These are phyloP conservation scores for Chaetomium sp. DNA, from an alignment of 2,329 filamentous ascomycete species.

Conservation along the genomic window DNA sequence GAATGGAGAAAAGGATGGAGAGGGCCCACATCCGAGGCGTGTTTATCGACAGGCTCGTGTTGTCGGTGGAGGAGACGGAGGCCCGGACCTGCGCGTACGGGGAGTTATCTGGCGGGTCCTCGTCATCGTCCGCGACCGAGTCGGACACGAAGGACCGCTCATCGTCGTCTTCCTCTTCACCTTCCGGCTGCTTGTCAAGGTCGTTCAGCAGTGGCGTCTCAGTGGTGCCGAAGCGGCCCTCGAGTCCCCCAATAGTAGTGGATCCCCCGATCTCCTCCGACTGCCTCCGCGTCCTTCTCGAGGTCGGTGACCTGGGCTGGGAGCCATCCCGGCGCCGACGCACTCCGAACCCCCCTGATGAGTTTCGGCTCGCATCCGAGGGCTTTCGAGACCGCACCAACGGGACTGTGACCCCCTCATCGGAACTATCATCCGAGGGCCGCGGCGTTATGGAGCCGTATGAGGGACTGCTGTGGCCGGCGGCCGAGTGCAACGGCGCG, in stretches of 20 bases:
- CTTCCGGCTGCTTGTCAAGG: slow-evolving; percentile 44
- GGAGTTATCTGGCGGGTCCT: slow-evolving; percentile 67
- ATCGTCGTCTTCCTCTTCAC: slow-evolving; percentile 37
- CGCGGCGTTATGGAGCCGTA: slow-evolving; percentile 40
- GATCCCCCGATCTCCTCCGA: slow-evolving; percentile 56
- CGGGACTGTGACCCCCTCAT: slow-evolving; percentile 12
- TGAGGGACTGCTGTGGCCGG: slow-evolving; percentile 39
- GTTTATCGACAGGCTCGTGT: slow-evolving; percentile 77
- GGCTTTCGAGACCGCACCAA: slow-evolving; percentile 21
- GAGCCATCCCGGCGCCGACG: slow-evolving; percentile 29
- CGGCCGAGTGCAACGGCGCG: slow-evolving; percentile 39
- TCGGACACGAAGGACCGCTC: slow-evolving; percentile 41
- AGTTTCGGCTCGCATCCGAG: slow-evolving; percentile 19
- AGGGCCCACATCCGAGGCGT: slow-evolving; percentile 86
- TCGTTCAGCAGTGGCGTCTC: slow-evolving; percentile 52
- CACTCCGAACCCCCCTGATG: slow-evolving; percentile 1
- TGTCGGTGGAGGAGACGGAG: slow-evolving; percentile 74
- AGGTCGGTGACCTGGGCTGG: slow-evolving; percentile 32
- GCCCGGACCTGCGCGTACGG: slow-evolving; percentile 79
- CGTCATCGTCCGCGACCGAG: slow-evolving; percentile 46
- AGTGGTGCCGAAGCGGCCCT: slow-evolving; percentile 56
- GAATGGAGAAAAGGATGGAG: slow-evolving; percentile 76
- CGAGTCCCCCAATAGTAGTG: slow-evolving; percentile 55
- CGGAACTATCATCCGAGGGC: slow-evolving; percentile 23
- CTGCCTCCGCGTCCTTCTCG: slow-evolving; percentile 39